Evolutionary conservation across 257 asterid species (phyloP).

Genomic region (Apocynum venetum): DNA sequence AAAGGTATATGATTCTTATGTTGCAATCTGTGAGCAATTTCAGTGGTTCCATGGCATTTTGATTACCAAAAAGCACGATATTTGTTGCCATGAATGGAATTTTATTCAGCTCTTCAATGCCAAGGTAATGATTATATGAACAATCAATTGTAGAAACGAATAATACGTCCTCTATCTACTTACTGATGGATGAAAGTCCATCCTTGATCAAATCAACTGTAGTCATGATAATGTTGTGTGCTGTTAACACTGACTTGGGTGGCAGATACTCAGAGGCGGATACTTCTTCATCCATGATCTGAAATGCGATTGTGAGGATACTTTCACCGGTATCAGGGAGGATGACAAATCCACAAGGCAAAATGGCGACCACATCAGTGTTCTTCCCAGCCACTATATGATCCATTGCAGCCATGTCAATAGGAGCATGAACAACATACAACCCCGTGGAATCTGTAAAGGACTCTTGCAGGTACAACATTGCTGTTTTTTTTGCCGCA

Average conservation of each 20-base stretch:
- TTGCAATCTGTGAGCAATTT: neutral
- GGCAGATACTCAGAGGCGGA: constrained; percentile 29
- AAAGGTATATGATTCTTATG: neutral
- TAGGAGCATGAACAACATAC: constrained; percentile 39
- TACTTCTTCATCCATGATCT: constrained; percentile 39
- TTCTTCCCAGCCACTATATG: constrained; percentile 35
- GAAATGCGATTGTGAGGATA: constrained; percentile 40
- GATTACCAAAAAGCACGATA: neutral
- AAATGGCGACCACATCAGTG: constrained; percentile 32
- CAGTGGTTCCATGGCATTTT: neutral
- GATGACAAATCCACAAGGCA: constrained; percentile 45
- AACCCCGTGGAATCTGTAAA: constrained; percentile 35
- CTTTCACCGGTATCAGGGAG: constrained; percentile 27
- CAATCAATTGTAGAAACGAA: neutral
- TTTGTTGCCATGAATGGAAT: neutral
- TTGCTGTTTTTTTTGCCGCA: constrained; percentile 9
- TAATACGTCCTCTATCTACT: neutral
- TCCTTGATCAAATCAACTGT: constrained; percentile 32
- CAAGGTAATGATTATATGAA: neutral
- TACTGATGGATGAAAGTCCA: constrained; percentile 11
- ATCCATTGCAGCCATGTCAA: constrained; percentile 32
- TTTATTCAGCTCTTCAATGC: neutral
- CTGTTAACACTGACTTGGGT: constrained; percentile 26
- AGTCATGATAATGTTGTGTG: constrained; percentile 30
- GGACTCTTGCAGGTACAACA: constrained; percentile 44